Base-by-base conservation (phyloP, 2,329 filamentous ascomycete genomes). In the Aspergillus sp. region DNA sequence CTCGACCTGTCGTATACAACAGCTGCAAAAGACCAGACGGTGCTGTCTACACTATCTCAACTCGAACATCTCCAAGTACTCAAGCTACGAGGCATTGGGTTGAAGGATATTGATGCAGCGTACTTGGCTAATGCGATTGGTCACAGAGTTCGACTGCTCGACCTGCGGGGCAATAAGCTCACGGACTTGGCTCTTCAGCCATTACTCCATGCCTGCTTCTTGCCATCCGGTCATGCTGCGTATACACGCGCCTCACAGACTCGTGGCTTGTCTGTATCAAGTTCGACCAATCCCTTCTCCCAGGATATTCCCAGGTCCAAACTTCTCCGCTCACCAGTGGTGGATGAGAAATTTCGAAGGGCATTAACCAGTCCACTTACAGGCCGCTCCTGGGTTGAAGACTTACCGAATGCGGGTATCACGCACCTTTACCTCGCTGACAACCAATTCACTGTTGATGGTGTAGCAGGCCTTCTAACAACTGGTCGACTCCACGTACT, bases 371-470 rank as follows among this genome's bases (percentile, higher is more conserved):
- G 72, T 21, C 76, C 76, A 1, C 80, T 84, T 43, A 77, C 82
- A 15, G 80, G 79, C 9, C 78, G 80, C 50, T 77, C 84, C 31
- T 79, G 81, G 39, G 79, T 86, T 27, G 84, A 87, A 62, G 79
- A 84, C 61, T 73, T 81, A 1, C 77, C 81, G 21, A 76, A 81
- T 63, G 72, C 76, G 9, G 85, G 85, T 2, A 79, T 87, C 39
- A 87, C 84, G 0, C 84, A 87, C 70, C 71, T 87, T 2, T 85
- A 84, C 64, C 77, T 87, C 14, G 77, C 84, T 3, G 78, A 79
- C 7, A 87, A 87, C 56, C 64, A 73, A 3, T 67, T 87, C 5
- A 84, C 82, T 1, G 78, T 83, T 0, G 82, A 85, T 66, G 84
- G 83, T 0, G 71, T 84, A 6, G 81, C 80, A 3, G 80, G 78